Base-by-base conservation (phyloP, 225 moss, liverwort and hornwort genomes). In the Anthoceros angustus region DNA sequence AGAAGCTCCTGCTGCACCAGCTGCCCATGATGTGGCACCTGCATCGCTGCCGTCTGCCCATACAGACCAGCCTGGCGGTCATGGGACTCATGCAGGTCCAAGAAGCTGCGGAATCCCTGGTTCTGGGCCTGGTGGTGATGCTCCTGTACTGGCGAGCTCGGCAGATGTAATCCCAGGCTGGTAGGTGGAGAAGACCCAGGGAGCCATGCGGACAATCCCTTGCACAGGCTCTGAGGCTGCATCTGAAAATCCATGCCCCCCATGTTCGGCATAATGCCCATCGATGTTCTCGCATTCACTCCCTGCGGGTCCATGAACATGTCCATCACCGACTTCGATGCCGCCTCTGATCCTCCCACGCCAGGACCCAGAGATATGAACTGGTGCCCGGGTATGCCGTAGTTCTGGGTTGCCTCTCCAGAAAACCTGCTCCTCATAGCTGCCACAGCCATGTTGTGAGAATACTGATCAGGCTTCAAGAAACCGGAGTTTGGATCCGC, bases 371-470 rank as follows among this genome's bases (percentile, higher is more conserved):
- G 6, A 55, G 55, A 1, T 55, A 55, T 55, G 55, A 55, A 55
- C 55, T 55, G 55, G n/a, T 55, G 55, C 55, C 55, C 55, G 5
- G 55, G n/a, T 0, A 23, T 8, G n/a, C 23, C 14, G 55, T 55
- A 55, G 55, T 55, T 55, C 55, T 55, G 55, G 2, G 7, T 55
- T 5, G 55, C 55, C 55, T 55, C 55, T 55, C n/a, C 55, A 55
- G 55, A 55, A 55, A 55, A 55, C 55, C 55, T 55, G 55, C 55
- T 55, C 55, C 55, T 9, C 55, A 55, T 55, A 55, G 55, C 55
- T 12, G 55, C 55, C 18, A 15, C 55, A 55, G 55, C 55, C 55
- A 55, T 55, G 55, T 55, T 18, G 23, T 55, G 55, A 20, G 55
- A 55, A 23, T 0, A 55, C 7, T 55, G 55, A 55, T 55, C 55